phyloP scores from a whole-genome alignment of 2,329 filamentous ascomycete species.

The Fusarium poae region DNA sequence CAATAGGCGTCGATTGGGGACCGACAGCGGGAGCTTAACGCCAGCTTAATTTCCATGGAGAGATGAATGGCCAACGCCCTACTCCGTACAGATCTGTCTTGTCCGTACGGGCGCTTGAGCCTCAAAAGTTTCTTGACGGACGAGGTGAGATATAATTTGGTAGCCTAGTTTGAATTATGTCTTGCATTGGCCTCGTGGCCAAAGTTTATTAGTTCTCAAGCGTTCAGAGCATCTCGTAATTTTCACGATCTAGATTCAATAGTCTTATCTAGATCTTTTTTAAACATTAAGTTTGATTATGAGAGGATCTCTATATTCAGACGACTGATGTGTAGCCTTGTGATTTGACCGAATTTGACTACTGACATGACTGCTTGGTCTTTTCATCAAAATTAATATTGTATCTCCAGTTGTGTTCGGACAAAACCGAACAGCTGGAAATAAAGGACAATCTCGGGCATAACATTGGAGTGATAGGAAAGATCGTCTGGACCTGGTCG shows the following conservation, averaged over 20 bases:
- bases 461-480: not conserved
- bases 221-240: not conserved
- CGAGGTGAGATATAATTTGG: not conserved
- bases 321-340: not conserved
- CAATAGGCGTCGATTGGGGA: not conserved
- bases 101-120: slow-evolving; percentile 1
- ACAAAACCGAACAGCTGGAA: not conserved
- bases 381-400: not conserved
- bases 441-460: slow-evolving; percentile 3
- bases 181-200: not conserved
- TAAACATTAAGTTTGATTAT: not conserved
- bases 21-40: slow-evolving; percentile 14
- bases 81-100: too few relatives aligned
- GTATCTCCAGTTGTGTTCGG: not conserved
- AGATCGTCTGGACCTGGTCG: not conserved
- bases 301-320: too few relatives aligned
- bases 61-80: not conserved
- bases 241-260: not conserved
- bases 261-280: not conserved
- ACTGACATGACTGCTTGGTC: not conserved
- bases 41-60: slow-evolving; percentile 25
- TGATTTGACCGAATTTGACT: not conserved
- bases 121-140: slow-evolving; percentile 1
- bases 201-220: not conserved
- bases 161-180: not conserved